These are phyloP conservation scores for Gossypium lobatum DNA, from an alignment of 441 rosid species.

Conservation along the genomic window DNA sequence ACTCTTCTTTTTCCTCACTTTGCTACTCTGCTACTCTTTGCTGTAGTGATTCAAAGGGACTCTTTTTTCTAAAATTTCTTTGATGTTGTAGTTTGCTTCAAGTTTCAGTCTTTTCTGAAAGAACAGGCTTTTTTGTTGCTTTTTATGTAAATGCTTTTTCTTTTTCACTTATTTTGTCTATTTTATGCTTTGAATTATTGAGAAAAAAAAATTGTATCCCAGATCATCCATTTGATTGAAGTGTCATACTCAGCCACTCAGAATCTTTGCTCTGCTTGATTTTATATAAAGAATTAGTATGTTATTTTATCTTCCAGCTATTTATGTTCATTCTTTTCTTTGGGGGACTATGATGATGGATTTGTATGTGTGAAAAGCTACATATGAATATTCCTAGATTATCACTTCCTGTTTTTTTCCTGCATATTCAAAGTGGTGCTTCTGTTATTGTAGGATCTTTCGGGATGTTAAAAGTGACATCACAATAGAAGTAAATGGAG, in stretches of 20 bases:
- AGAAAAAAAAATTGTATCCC: background rate
- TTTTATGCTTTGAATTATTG: background rate
- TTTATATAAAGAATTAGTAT: background rate
- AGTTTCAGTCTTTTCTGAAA: background rate
- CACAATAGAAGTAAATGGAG: constrained; percentile 74
- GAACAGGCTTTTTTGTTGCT: background rate
- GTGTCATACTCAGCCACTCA: background rate
- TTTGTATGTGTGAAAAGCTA: constrained; percentile 2
- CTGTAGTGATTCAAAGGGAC: background rate
- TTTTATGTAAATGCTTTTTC: background rate
- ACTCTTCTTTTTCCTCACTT: background rate
- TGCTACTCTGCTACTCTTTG: constrained; percentile 9
- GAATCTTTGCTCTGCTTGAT: background rate
- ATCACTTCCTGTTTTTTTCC: background rate
- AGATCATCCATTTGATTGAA: background rate
- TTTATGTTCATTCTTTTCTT: background rate
- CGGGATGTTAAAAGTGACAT: constrained; percentile 93
- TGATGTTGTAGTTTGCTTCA: constrained; percentile 6
- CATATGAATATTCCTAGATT: background rate
- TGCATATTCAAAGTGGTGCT: background rate
- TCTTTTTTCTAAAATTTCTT: background rate
- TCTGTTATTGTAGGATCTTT: constrained; percentile 60
- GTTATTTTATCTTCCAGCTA: background rate
- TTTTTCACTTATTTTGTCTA: background rate
- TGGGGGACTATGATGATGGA: background rate